Evolutionary conservation across 345 rosid species (phyloP).

Genomic region (Lepidium aucheri): DNA sequence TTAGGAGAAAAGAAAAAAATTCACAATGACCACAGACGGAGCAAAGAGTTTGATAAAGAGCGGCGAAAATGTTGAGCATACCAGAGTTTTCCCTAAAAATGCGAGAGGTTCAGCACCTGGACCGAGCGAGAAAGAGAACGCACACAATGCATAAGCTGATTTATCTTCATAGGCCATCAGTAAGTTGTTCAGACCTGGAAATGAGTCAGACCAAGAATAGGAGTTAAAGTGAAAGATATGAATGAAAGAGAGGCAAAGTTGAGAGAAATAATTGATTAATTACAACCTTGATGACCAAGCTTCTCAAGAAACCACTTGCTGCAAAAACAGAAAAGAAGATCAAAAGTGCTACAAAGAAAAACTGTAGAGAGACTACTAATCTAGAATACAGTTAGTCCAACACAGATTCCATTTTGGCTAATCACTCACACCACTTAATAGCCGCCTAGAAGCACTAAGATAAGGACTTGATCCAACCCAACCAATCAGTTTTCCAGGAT

Average conservation of each 20-base stretch:
- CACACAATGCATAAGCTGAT: constrained; percentile 88
- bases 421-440: not conserved
- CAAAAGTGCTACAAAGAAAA: constrained; percentile 3
- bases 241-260: not conserved
- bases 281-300: constrained; percentile 85
- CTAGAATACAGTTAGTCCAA: not conserved
- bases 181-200: constrained; percentile 69
- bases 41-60: not conserved
- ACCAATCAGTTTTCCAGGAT: not conserved
- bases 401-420: not conserved
- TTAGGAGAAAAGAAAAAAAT: no score
- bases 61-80: constrained; percentile 22
- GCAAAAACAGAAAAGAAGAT: constrained; percentile 24
- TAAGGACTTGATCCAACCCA: not conserved
- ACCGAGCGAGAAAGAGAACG: constrained; percentile 72
- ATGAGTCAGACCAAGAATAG: not conserved
- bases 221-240: not conserved
- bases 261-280: constrained; percentile 1
- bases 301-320: constrained; percentile 96
- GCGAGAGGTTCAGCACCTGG: constrained; percentile 66
- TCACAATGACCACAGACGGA: not conserved
- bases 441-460: not conserved
- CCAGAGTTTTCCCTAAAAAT: constrained; percentile 74
- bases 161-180: constrained; percentile 89
- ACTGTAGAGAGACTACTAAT: not conserved